Evolutionary conservation across 495 filamentous ascomycete species (phyloP).

Genomic region (Hyaloscypha finlandica): DNA sequence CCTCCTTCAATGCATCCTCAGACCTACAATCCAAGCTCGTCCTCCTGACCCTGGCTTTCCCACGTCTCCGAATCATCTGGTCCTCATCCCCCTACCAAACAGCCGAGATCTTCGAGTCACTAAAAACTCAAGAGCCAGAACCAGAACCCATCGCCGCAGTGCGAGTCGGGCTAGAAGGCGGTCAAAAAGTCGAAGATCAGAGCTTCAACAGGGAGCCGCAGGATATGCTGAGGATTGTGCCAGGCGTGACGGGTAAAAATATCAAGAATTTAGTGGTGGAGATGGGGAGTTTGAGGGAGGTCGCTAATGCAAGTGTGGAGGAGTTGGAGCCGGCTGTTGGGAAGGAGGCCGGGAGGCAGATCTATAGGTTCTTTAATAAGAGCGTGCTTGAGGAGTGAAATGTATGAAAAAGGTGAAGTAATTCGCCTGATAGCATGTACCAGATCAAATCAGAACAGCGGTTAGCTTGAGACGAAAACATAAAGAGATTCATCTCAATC

Average conservation of each 20-base stretch:
- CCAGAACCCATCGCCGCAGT: conserved; percentile 90
- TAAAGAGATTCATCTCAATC: too few species aligned
- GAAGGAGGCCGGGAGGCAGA: conserved; percentile 74
- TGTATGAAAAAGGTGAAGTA: background rate
- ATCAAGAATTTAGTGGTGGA: conserved; percentile 68
- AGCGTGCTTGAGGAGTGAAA: conserved; percentile 59
- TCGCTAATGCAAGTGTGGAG: conserved; percentile 82
- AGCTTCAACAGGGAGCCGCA: conserved; percentile 63
- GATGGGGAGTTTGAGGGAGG: conserved; percentile 73
- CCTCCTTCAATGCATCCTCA: conserved; percentile 56
- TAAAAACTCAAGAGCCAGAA: conserved; percentile 86
- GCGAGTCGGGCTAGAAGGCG: conserved; percentile 73
- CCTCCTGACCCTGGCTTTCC: conserved; percentile 89
- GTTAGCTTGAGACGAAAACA: too few species aligned
- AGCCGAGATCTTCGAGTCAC: conserved; percentile 90
- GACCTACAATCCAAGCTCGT: conserved; percentile 93
- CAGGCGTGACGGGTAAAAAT: conserved; percentile 81
- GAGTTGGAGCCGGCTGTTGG: conserved; percentile 76
- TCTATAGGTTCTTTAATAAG: conserved; percentile 81
- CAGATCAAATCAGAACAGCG: too few species aligned
- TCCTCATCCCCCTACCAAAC: conserved; percentile 92
- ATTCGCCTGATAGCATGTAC: too few species aligned
- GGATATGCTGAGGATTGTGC: conserved; percentile 87
- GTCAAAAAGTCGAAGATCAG: conserved; percentile 53
- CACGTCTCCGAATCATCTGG: conserved; percentile 88